phyloP scores from a whole-genome alignment of 2,329 filamentous ascomycete species.

The Periconia digitata region DNA sequence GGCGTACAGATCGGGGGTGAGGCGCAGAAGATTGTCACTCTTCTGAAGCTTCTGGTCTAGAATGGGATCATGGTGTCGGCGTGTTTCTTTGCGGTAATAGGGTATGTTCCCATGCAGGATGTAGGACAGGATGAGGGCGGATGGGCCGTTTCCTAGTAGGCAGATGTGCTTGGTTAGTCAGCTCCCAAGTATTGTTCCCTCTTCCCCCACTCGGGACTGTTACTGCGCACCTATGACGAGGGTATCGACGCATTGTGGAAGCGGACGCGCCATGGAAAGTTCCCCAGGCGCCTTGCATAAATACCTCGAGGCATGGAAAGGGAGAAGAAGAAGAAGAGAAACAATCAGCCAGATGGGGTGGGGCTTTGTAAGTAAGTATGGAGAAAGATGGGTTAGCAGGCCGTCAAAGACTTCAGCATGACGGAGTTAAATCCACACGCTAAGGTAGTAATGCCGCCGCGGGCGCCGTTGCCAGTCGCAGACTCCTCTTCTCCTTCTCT shows the following conservation, averaged over 20 bases:
- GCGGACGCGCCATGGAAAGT: conserved; percentile 41
- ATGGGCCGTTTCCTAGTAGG: conserved; percentile 60
- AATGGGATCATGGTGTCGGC: conserved; percentile 59
- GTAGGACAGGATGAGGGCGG: conserved; percentile 63
- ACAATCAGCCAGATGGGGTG: conserved; percentile 4
- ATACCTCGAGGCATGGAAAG: not conserved
- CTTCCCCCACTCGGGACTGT: not conserved
- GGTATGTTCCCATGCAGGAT: conserved; percentile 64
- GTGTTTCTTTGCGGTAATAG: conserved; percentile 57
- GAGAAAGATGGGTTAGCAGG: conserved; percentile 18
- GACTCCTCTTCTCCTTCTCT: too few species aligned
- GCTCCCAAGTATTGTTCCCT: not conserved
- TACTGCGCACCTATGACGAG: conserved; percentile 42
- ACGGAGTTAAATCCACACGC: conserved; percentile 13
- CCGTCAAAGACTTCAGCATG: conserved; percentile 34
- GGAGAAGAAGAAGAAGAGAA: conserved; percentile 9
- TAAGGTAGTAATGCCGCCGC: not conserved
- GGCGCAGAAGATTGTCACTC: conserved; percentile 48
- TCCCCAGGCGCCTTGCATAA: conserved; percentile 17
- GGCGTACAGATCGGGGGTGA: conserved; percentile 54
- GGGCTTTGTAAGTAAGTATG: not conserved
- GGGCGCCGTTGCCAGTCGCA: too few species aligned
- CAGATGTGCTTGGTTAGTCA: conserved; percentile 24
- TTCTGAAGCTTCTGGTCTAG: conserved; percentile 58
- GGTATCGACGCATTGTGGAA: conserved; percentile 43